A percentile compares a stretch with the other conserved stretches of the same genome.
Evolutionary conservation across 2,329 filamentous ascomycete genomes (phyloP).

Genomic region (Hirsutella rhossiliensis): DNA sequence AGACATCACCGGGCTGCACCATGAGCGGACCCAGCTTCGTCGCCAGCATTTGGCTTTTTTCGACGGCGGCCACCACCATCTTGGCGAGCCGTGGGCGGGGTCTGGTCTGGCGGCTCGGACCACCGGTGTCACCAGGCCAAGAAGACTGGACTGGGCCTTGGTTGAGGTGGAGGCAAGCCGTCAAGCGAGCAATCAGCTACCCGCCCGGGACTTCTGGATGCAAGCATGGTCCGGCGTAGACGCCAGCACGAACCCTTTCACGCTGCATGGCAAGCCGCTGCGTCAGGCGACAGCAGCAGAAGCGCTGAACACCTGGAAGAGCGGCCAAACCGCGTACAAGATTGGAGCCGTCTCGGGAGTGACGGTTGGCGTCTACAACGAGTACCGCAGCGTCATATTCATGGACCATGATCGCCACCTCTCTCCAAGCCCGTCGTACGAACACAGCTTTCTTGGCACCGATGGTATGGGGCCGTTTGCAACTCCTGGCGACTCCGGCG

Average conservation of each 20-base stretch:
- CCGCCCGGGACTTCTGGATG: neutral
- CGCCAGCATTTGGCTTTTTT: neutral
- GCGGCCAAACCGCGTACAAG: neutral
- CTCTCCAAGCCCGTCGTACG: neutral
- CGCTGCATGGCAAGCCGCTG: neutral
- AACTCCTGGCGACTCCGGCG: neutral
- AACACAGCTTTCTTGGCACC: neutral
- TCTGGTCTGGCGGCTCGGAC: neutral
- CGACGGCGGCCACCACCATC: neutral
- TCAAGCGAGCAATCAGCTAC: neutral
- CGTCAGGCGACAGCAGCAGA: neutral
- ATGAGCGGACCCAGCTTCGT: neutral
- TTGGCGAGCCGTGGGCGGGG: neutral
- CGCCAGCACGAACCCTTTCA: too few species aligned
- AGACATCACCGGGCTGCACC: neutral
- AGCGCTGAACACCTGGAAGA: neutral
- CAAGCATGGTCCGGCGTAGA: too few species aligned
- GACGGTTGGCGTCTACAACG: neutral
- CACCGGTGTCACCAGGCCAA: too few species aligned
- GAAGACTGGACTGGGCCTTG: neutral
- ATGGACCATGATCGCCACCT: neutral
- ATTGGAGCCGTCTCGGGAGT: neutral
- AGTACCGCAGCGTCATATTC: neutral
- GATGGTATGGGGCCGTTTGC: neutral
- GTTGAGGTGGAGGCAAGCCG: neutral